Evolutionary conservation across 2,329 filamentous ascomycete species (phyloP), one percentile per base, ranked within the genome.

Genomic region (Aspergillus piperis): DNA sequence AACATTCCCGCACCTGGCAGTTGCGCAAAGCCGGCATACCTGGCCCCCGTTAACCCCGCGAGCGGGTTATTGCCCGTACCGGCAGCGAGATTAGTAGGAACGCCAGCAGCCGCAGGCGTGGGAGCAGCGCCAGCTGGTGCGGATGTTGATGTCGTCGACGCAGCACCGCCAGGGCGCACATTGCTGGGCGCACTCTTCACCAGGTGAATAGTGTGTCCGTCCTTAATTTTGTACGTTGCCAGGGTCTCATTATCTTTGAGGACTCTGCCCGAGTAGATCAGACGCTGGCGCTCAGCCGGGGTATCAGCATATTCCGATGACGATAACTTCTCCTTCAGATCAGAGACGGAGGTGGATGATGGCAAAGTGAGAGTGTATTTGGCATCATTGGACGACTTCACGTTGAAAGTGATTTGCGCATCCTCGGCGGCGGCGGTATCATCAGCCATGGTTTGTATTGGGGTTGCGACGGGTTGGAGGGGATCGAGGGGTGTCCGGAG

Each of bases 121-220:
- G 71, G 64, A 56, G 74, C 63, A 38, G 72, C 64, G 36, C 76
- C 79, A 25, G 72, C 54, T 19, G 71, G 54, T 6, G 72, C 61
- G 15, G 72, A 60, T 10, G 78, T 72, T 21, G 79, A 72, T 58
- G 75, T 73, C 52, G 78, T 75, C 68, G 84, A 82, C 62, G 77
- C 80, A 19, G 84, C 78, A 58, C 82, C 83, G 64, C 83, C 83
- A 69, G 85, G 84, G 59, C 83, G 82, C 63, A 83, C 84, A 70
- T 96, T 96, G 84, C 93, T 97, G 62, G 91, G 90, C 48, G 95
- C 94, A 74, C 92, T 96, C 83, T 96, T 97, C 71, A 99, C 95
- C 70, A 99, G 86, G 77, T 99, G 95, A 68, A 99, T 88, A 17
- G 94, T 98, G 78, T 98, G 95, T 65, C 93, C 92, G 66, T 91